Evolutionary conservation across 768 basidiomycete species (phyloP).

Genomic region (Boletellus emodensis): DNA sequence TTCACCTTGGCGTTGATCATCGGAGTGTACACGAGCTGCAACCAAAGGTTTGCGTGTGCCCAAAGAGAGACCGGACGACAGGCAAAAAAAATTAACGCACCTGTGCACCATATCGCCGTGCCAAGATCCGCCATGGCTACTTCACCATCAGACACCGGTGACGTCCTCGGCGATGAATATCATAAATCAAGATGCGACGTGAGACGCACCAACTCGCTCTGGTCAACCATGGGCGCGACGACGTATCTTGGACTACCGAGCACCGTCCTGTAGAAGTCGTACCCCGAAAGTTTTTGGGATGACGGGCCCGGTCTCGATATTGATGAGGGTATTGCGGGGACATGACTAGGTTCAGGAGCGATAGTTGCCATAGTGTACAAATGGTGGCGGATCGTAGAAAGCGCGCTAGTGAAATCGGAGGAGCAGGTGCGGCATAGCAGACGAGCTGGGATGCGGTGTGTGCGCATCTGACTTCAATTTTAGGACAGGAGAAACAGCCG

Average conservation of each 20-base stretch:
- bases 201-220: constrained; percentile 82
- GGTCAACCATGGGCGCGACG: constrained; percentile 98
- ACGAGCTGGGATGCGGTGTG: not conserved
- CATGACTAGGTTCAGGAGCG: not conserved
- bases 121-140: constrained; percentile 87
- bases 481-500: too few species aligned
- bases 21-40: constrained; percentile 86
- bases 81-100: constrained; percentile 32
- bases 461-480: constrained; percentile 1
- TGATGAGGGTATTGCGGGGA: not conserved
- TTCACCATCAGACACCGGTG: constrained; percentile 1
- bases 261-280: constrained; percentile 77
- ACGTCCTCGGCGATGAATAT: not conserved
- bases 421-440: constrained; percentile 7
- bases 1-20: constrained; percentile 94
- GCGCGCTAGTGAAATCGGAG: not conserved
- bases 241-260: constrained; percentile 85
- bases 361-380: constrained; percentile 4
- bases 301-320: not conserved
- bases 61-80: too few species aligned
- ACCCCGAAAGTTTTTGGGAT: constrained; percentile 56
- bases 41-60: not conserved
- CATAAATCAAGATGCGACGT: not conserved
- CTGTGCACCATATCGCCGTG: constrained; percentile 78
- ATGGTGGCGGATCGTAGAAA: not conserved